A percentile compares a stretch with the other conserved stretches of the same genome.
These are phyloP conservation scores for Talaromyces albobiverticillius DNA, from an alignment of 2,329 filamentous ascomycete genomes.

Conservation along the genomic window DNA sequence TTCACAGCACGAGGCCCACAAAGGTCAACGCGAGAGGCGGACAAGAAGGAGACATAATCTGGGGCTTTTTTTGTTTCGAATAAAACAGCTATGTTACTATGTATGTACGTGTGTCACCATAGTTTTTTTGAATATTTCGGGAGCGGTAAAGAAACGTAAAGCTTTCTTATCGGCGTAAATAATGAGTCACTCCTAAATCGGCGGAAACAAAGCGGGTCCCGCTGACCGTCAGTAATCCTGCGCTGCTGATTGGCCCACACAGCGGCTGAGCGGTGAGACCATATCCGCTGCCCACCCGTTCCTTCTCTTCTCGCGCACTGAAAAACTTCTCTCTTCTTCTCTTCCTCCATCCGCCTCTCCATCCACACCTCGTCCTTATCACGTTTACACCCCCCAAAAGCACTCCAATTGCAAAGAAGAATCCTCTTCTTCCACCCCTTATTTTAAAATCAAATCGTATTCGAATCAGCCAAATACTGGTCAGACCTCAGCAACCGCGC, in stretches of 20 bases:
- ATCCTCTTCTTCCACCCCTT: not conserved
- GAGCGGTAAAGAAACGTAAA: too few relatives aligned
- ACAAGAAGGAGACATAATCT: conserved; percentile 16
- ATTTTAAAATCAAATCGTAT: not conserved
- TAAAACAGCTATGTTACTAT: too few relatives aligned
- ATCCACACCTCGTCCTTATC: not conserved
- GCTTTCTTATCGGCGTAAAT: too few relatives aligned
- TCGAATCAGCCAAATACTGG: conserved; percentile 25
- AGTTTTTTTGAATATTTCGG: too few relatives aligned
- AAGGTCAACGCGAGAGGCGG: conserved; percentile 1
- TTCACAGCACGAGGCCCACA: conserved; percentile 20
- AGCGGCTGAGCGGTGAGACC: conserved; percentile 13
- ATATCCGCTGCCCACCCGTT: not conserved
- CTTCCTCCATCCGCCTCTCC: conserved; percentile 1
- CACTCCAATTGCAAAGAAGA: not conserved
- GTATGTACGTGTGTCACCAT: not conserved
- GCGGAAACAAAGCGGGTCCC: not conserved
- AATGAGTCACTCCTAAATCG: conserved; percentile 13
- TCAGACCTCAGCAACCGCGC: conserved; percentile 52
- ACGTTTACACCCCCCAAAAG: too few relatives aligned
- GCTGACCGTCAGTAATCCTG: conserved; percentile 2
- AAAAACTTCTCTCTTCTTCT: conserved; percentile 9
- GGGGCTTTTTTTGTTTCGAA: too few relatives aligned
- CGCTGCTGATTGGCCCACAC: conserved; percentile 6
- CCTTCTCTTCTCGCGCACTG: not conserved